Conservation (phyloP, 2,329 filamentous ascomycete genomes). For the Talaromyces sp. region DNA sequence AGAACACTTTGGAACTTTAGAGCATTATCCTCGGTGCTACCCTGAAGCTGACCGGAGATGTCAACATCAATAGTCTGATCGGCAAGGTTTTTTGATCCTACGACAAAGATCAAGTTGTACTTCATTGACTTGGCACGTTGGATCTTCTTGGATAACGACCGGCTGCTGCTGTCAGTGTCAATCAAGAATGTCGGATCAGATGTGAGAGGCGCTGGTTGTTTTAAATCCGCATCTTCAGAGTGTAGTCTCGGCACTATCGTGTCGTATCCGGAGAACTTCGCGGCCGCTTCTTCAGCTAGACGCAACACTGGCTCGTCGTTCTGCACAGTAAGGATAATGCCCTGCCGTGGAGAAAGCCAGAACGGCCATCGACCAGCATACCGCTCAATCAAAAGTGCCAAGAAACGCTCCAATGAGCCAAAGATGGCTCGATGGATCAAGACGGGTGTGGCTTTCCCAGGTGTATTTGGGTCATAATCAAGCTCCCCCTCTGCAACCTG, state of each 20-base stretch:
- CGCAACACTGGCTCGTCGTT: conserved; percentile 46
- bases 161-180: conserved; percentile 64
- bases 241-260: conserved; percentile 24
- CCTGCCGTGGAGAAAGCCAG: conserved; percentile 80
- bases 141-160: conserved; percentile 65
- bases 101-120: conserved; percentile 69
- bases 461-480: conserved; percentile 40
- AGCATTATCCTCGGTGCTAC: conserved; percentile 33
- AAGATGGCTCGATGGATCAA: conserved; percentile 82
- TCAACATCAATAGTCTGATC: conserved; percentile 52
- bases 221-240: conserved; percentile 25
- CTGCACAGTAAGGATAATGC: conserved; percentile 70
- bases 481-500: conserved; percentile 48
- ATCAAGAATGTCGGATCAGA: conserved; percentile 63
- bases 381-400: conserved; percentile 81
- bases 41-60: conserved; percentile 41
- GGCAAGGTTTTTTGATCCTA: conserved; percentile 65
- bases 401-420: conserved; percentile 77
- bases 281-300: conserved; percentile 49
- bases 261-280: conserved; percentile 46
- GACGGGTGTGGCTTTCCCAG: conserved; percentile 66
- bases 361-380: conserved; percentile 80
- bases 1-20: conserved; percentile 29
- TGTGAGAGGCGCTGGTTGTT: conserved; percentile 34
- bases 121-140: conserved; percentile 67